phyloP scores from a whole-genome alignment of 1,139 yeast species.

The Zygoascus sp. region DNA sequence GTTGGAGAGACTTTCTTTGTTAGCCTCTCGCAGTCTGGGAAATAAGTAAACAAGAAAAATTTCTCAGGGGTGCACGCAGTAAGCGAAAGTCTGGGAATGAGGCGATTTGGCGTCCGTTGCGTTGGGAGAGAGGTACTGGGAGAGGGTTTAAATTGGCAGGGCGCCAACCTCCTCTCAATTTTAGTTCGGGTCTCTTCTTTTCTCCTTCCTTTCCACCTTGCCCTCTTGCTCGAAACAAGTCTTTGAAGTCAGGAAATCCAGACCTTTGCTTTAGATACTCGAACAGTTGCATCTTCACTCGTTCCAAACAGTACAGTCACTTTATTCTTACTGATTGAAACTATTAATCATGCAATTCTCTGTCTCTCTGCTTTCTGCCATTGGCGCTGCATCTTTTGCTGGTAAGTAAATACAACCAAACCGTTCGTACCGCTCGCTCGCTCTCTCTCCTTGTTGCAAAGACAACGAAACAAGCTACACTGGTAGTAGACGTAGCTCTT shows the following conservation, averaged over 20 bases:
- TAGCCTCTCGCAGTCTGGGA: neutral
- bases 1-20: neutral
- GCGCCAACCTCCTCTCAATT: neutral
- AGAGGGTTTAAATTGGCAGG: neutral
- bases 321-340: neutral
- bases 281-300: neutral
- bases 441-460: too few species aligned
- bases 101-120: neutral
- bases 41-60: neutral
- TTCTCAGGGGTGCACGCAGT: neutral
- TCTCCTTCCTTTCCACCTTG: neutral
- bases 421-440: too few species aligned
- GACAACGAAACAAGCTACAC: neutral
- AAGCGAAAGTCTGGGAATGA: constrained; percentile 2
- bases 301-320: neutral
- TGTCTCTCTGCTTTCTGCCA: constrained; percentile 5
- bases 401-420: constrained; percentile 6
- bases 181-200: neutral
- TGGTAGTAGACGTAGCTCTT: too few species aligned
- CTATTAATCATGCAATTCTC: constrained; percentile 9
- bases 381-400: constrained; percentile 5
- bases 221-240: neutral
- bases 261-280: neutral
- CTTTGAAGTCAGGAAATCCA: neutral
- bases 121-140: neutral